phyloP scores from a whole-genome alignment of 345 rosid genomes.

The Pugionium dolabratum region DNA sequence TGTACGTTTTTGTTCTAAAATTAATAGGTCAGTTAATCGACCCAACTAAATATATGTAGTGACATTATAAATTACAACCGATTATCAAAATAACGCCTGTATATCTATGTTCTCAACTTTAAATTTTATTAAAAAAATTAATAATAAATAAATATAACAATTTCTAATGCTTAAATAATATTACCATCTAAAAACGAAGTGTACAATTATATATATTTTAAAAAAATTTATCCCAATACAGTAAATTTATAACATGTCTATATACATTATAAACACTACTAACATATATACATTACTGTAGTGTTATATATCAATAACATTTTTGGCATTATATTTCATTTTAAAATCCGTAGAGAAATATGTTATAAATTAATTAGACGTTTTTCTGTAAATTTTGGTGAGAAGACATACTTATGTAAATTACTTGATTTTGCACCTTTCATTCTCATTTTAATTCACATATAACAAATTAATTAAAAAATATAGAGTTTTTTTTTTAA shows the following conservation, averaged over 20 bases:
- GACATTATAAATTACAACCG: not conserved
- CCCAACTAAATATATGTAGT: not conserved
- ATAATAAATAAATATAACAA: not conserved
- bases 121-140: not conserved
- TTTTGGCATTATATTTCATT: not conserved
- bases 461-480: not conserved
- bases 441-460: not conserved
- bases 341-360: not conserved
- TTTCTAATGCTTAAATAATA: not conserved
- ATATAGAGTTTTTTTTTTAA: too few relatives aligned
- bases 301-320: constrained; percentile 1
- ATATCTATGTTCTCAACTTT: not conserved
- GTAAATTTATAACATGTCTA: not conserved
- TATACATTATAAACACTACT: not conserved
- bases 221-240: too few relatives aligned
- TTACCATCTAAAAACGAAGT: not conserved
- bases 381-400: not conserved
- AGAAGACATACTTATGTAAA: not conserved
- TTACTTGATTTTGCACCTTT: not conserved
- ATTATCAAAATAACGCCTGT: not conserved
- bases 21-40: not conserved
- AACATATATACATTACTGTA: not conserved
- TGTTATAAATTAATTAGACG: not conserved
- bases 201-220: not conserved
- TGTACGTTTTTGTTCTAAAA: not conserved